These are phyloP conservation scores for Plantago elongata DNA, from an alignment of 257 asterid genomes.

Conservation along the genomic window DNA sequence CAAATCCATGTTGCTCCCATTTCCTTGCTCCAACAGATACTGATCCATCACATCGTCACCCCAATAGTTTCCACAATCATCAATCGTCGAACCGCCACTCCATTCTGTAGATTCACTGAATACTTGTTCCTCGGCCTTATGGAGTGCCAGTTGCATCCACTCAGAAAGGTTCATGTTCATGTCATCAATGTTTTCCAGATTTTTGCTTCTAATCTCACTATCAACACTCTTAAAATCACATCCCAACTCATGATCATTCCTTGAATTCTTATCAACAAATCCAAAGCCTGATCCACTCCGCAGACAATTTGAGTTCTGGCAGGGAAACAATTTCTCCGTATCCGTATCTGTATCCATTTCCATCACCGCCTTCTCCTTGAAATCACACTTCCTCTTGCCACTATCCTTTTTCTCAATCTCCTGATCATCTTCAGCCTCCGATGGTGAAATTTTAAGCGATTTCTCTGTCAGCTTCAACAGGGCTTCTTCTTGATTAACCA, in stretches of 20 bases:
- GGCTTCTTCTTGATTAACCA: constrained; percentile 46
- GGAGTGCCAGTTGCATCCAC: constrained; percentile 24
- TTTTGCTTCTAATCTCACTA: neutral
- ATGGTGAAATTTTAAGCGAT: constrained; percentile 28
- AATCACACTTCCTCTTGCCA: constrained; percentile 35
- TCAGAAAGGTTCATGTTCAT: constrained; percentile 9
- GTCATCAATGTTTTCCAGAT: neutral
- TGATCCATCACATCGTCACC: constrained; percentile 22
- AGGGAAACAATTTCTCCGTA: neutral
- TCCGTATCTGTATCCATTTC: neutral
- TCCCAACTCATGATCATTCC: constrained; percentile 13
- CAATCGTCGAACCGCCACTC: neutral
- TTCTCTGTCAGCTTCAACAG: constrained; percentile 22
- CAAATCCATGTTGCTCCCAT: constrained; percentile 14
- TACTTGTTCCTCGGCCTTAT: neutral
- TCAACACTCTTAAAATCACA: neutral
- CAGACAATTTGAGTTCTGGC: neutral
- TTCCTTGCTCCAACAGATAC: constrained; percentile 15
- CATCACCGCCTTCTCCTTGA: neutral
- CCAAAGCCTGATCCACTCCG: constrained; percentile 19
- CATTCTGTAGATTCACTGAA: constrained; percentile 9
- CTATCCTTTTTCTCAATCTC: neutral
- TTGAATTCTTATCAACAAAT: constrained; percentile 29
- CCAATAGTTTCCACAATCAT: constrained; percentile 25
- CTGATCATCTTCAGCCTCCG: constrained; percentile 2